Base-by-base conservation (phyloP, 2,329 filamentous ascomycete genomes). In the Xylariaceae sp. region DNA sequence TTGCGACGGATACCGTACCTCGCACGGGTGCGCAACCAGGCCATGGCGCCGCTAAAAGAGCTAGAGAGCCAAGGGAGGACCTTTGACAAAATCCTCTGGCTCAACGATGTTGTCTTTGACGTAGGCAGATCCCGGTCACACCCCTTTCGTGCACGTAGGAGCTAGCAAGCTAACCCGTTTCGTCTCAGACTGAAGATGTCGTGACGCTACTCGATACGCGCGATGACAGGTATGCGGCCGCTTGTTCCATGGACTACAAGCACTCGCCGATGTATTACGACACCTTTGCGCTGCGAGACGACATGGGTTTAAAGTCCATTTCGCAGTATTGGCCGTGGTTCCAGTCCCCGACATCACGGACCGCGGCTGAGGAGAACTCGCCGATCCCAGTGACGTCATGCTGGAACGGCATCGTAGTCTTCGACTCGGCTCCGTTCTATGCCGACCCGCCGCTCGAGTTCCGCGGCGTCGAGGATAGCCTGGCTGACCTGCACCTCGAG, bases 1-100 rank as follows among this genome's bases (percentile, higher is more conserved):
- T 66, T 86, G 60, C 72, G 86, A 45, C 77, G 86, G 37, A 88
- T 89, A 62, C 84, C 85, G 0, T 89, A 87, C 66, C 74, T 89
- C 31, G 78, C 87, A 0, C 73, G 73, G 5, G 68, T 86, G 50
- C 79, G 87, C 39, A 89, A 90, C 69, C 69, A 75, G 59, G 80
- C 80, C 9, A 73, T 89, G 67, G 71, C 79, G 59, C 84, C 84
- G 2, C 67, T 89, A 57, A 70, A 72, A 40, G 72, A 76, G 45
- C 65, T 85, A 44, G 69, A 75, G 8, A 67, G 67, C 30, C 67
- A 77, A 48, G 81, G 80, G n/a, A 67, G 65, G 35, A 65, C 56
- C 12, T 85, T 81, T 58, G 80, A 83, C 64, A 77, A 76, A 60
- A 70, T 85, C 9, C 68, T 85, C 4, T 85, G 81, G 69, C 65